Base-by-base conservation (phyloP, 1,284 basidiomycete genomes). In the Cutaneotrichosporon daszewskae region DNA sequence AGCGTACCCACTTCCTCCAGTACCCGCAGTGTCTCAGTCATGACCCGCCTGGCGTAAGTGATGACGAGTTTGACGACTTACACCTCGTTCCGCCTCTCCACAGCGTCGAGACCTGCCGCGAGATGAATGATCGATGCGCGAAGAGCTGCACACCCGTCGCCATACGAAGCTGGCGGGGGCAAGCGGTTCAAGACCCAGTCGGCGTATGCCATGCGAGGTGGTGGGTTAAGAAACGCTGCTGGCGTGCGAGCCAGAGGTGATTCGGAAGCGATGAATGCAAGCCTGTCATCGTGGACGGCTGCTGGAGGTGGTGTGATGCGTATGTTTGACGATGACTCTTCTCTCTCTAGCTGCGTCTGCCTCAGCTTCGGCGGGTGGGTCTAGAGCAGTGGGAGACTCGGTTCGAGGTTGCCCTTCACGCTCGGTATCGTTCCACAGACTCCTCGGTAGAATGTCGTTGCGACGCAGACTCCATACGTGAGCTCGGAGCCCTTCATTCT, bases 1-100 rank as follows among this genome's bases (percentile, higher is more conserved):
- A 90, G 59, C 10, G 81, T 79, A 47, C 80, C 79, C 22, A 88
- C 75, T 61, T 90, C 87, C 55, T 89, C 87, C 40, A 79, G 79
- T 37, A 84, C 73, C 37, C 85, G 74, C 58, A 86, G 72, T 32
- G 75, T 77, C 65, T 87, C 86, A 43, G 85, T 83, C 32, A 80
- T 77, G 28, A 58, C 59, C 0, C 62, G 62, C 2, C 63, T 62
- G 43, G n/a, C 3, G 41, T 47, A n/a, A 47, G 41, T 28, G 22
- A 4, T 2, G 11, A 13, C 5, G 14, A 12, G 10, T 14, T 1
- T 5, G n/a, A 17, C 5, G 16, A 47, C 59, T 51, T 38, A 63
- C 62, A 62, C 56, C 51, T 64, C 57, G 36, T 53, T 58, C 6
- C 59, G 47, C 37, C 62, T 54, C 32, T 64, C 62, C 49, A 58